Evolutionary conservation across 202 grass and related monocot genomes (phyloP).

Genomic region (Musa balbisiana): DNA sequence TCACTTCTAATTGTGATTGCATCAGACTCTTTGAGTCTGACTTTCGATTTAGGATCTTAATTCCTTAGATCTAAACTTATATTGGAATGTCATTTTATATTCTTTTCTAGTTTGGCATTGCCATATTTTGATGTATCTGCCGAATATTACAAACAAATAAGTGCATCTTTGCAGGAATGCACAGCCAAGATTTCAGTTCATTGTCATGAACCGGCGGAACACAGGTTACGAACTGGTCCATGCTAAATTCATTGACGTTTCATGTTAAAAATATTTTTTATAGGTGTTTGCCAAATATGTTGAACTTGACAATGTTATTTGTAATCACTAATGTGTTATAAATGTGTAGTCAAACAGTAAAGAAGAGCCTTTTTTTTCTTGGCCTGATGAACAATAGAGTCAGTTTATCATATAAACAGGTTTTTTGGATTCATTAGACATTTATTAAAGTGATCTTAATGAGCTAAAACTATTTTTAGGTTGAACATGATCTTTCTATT

Average conservation of each 20-base stretch:
- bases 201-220: slow-evolving; percentile 25
- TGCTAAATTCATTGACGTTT: not conserved
- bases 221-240: not conserved
- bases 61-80: not conserved
- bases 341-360: not conserved
- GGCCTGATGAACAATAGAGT: not conserved
- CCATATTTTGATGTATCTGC: not conserved
- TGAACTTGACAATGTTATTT: not conserved
- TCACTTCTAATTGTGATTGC: not conserved
- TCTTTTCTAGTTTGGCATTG: not conserved
- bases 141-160: not conserved
- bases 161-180: slow-evolving; percentile 10
- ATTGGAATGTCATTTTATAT: not conserved
- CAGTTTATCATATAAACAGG: not conserved
- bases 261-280: not conserved
- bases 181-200: slow-evolving; percentile 27
- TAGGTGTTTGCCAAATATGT: not conserved
- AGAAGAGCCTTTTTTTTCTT: not conserved
- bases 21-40: not conserved
- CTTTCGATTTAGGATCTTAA: not conserved
- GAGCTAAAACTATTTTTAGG: not conserved
- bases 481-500: not conserved
- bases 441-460: not conserved
- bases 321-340: not conserved
- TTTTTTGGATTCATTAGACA: too few relatives aligned